These are phyloP conservation scores for Haematococcus lacustris DNA, from an alignment of 139 green algal species.

Conservation along the genomic window DNA sequence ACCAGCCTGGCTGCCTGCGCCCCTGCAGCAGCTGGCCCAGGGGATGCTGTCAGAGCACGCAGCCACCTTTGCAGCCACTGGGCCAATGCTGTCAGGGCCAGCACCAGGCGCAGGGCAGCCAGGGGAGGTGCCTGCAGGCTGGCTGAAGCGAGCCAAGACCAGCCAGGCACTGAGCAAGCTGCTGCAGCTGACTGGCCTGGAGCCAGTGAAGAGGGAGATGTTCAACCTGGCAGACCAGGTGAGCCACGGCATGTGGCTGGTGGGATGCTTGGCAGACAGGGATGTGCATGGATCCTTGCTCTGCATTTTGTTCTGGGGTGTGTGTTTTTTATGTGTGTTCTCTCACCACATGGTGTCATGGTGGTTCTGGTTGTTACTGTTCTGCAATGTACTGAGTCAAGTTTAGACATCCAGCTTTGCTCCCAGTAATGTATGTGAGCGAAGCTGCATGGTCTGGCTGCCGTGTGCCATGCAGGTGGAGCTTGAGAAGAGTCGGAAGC, in stretches of 20 bases:
- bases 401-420: not conserved
- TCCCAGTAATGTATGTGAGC: not conserved
- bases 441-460: no score
- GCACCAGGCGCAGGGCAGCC: not conserved
- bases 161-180: slow-evolving; percentile 19
- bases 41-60: not conserved
- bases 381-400: no score
- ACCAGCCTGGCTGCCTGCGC: slow-evolving; percentile 4
- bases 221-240: slow-evolving; percentile 26
- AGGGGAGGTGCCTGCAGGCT: not conserved
- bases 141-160: not conserved
- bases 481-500: slow-evolving; percentile 30
- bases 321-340: no score
- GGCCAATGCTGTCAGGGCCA: not conserved
- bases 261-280: no score
- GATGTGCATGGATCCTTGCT: no score
- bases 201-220: slow-evolving; percentile 26
- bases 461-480: slow-evolving; percentile 21
- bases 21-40: not conserved
- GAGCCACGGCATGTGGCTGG: no score
- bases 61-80: not conserved
- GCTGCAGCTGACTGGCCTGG: slow-evolving; percentile 22
- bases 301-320: not conserved
- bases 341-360: not conserved
- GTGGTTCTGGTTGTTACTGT: not conserved